phyloP scores from a whole-genome alignment of 345 rosid species.

The Aquilaria sinensis region DNA sequence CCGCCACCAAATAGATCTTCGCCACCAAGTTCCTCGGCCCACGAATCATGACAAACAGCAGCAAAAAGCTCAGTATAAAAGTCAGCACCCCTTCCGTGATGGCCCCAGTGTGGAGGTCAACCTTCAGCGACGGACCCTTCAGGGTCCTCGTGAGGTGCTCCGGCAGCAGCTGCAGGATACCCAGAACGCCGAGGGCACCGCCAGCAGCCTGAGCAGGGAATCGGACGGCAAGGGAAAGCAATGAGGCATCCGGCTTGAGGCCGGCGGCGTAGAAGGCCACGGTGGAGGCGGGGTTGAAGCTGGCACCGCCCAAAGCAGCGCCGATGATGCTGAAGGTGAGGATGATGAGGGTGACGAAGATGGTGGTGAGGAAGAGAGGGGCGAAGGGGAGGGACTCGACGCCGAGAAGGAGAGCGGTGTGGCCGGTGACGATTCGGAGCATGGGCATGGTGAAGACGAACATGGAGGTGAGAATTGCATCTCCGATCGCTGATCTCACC shows the following conservation, averaged over 20 bases:
- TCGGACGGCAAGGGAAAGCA: slow-evolving; percentile 28
- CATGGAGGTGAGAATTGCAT: slow-evolving; percentile 36
- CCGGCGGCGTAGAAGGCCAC: slow-evolving; percentile 41
- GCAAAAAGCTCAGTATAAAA: slow-evolving; percentile 31
- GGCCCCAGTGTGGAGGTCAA: slow-evolving; percentile 53
- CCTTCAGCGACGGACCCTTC: slow-evolving; percentile 51
- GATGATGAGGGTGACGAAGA: slow-evolving; percentile 19
- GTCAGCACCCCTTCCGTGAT: slow-evolving; percentile 53
- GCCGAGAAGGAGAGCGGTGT: slow-evolving; percentile 20
- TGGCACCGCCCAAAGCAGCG: slow-evolving; percentile 38
- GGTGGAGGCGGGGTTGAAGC: slow-evolving; percentile 45
- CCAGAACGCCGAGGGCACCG: slow-evolving; percentile 18
- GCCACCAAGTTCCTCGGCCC: slow-evolving; percentile 43
- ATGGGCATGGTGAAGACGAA: slow-evolving; percentile 34
- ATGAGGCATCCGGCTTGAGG: slow-evolving; percentile 21
- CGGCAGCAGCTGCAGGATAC: slow-evolving; percentile 37
- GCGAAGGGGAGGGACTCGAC: slow-evolving; percentile 14
- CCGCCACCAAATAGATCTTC: slow-evolving; percentile 47
- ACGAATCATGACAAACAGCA: slow-evolving; percentile 33
- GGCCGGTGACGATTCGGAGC: slow-evolving; percentile 20
- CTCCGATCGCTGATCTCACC: slow-evolving; percentile 35
- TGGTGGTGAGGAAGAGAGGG: slow-evolving; percentile 21
- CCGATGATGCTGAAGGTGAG: slow-evolving; percentile 27
- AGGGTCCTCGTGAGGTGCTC: slow-evolving; percentile 32
- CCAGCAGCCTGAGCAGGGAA: slow-evolving; percentile 34